phyloP scores from a whole-genome alignment of 345 rosid genomes.

The Isatis tinctoria region DNA sequence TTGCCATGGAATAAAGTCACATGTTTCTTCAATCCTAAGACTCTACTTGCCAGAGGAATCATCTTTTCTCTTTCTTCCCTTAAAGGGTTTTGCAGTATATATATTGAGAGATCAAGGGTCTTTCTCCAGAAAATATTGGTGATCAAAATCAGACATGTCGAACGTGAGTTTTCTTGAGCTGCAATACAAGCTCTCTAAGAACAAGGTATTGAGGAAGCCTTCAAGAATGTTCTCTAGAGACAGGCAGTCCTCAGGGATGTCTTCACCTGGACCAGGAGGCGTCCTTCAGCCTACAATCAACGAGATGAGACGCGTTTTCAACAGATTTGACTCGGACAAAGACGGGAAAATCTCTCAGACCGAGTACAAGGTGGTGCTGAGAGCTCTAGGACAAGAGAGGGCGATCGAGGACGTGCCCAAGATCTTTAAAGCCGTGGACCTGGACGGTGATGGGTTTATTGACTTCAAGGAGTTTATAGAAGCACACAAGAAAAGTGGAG shows the following conservation, averaged over 20 bases:
- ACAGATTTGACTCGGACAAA: constrained; percentile 65
- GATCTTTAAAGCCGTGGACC: constrained; percentile 63
- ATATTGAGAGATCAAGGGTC: neutral
- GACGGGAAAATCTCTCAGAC: constrained; percentile 82
- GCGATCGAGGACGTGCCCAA: constrained; percentile 45
- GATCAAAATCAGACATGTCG: constrained; percentile 35
- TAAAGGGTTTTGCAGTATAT: neutral
- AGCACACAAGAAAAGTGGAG: constrained; percentile 59
- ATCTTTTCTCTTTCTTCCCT: neutral
- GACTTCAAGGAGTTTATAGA: constrained; percentile 75
- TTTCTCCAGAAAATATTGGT: neutral
- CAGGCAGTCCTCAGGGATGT: constrained; percentile 47
- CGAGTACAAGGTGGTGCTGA: constrained; percentile 66
- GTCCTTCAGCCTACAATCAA: constrained; percentile 47
- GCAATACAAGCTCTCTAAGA: constrained; percentile 68
- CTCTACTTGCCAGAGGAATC: neutral
- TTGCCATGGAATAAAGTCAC: constrained; percentile 24
- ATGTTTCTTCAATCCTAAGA: constrained; percentile 16
- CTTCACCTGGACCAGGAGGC: constrained; percentile 23
- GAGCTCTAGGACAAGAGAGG: constrained; percentile 56
- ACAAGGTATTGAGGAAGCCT: constrained; percentile 48
- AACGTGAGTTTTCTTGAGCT: constrained; percentile 59
- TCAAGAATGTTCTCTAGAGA: constrained; percentile 58
- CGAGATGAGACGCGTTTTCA: constrained; percentile 69
- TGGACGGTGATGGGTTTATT: constrained; percentile 83